Conservation (phyloP, 495 filamentous ascomycete species). For the Peziza echinospora region DNA sequence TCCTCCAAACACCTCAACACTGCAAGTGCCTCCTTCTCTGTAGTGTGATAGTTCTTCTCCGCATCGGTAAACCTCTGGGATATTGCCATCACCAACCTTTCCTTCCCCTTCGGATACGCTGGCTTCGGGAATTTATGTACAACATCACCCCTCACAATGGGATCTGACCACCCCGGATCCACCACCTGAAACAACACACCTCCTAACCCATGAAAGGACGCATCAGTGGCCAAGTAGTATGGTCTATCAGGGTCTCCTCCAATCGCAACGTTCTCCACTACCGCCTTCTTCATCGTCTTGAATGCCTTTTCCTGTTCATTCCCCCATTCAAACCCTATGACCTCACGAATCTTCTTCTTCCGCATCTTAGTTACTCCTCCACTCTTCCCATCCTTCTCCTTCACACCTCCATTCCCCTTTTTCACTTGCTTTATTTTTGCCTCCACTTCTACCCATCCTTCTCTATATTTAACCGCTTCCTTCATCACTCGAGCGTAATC, state of each 20-base stretch:
- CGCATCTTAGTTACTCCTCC: not conserved
- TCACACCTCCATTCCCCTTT: not conserved
- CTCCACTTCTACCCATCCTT: no score
- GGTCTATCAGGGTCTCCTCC: not conserved
- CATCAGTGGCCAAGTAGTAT: not conserved
- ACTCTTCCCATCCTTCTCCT: not conserved
- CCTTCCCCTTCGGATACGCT: not conserved
- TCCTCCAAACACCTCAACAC: not conserved
- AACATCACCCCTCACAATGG: no score
- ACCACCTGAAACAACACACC: conserved; percentile 1
- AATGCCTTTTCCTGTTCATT: no score
- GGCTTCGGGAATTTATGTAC: no score
- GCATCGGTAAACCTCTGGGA: not conserved
- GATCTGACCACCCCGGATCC: no score
- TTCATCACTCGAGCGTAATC: not conserved
- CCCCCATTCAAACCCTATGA: no score
- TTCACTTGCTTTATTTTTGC: no score
- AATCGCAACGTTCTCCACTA: not conserved
- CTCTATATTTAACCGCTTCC: no score
- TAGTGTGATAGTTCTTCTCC: not conserved
- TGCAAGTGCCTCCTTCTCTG: not conserved
- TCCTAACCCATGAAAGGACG: not conserved
- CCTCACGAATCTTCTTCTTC: not conserved
- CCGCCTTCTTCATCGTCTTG: not conserved
- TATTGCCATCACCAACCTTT: not conserved